Evolutionary conservation across 2,329 filamentous ascomycete genomes (phyloP), one percentile per base, ranked within the genome.

Genomic region (Fusarium sarcochroum): DNA sequence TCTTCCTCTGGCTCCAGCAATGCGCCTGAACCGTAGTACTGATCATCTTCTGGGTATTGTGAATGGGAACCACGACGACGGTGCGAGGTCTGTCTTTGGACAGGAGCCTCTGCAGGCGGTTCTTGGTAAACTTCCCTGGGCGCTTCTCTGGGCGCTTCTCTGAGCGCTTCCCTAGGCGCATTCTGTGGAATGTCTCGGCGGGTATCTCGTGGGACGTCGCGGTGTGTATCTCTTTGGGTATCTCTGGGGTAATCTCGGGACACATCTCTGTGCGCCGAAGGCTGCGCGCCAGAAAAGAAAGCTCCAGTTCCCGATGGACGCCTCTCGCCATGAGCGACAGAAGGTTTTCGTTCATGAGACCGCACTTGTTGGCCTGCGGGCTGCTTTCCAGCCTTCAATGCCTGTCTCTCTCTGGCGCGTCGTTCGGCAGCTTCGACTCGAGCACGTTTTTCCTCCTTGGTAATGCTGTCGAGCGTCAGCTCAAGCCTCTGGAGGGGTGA

Each of bases 401-500:
- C 84, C 14, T 82, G 83, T 70, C 84, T 85, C 74, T 95, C 90
- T 71, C 90, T 87, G 18, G 90, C 87, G 42, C 88, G 87, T 70
- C 89, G 85, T 78, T 98, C 95, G 7, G 93, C 93, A 73, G 95
- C 92, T 76, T 94, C 88, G 6, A 95, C 89, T 46, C 93, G 87
- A 10, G 94, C 93, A 68, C 95, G 88, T 79, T 97, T 97, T 80
- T 98, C 94, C 80, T 98, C 94, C 79, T 98, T 98, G 78, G 92
- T 97, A 79, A 98, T 95, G 80, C 92, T 94, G 79, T 91, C 92
- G 75, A 98, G 86, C 74, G 93, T 96, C 75, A 93, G 89, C 83
- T 99, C 95, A 71, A 99, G 87, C 82, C 91, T 96, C 80, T 99
- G 95, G 52, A 99, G 86, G 52, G 97, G 96, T 67, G 95, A 98